Conservation (phyloP, 2,329 filamentous ascomycete genomes). For the Trichoderma koningiopsis region DNA sequence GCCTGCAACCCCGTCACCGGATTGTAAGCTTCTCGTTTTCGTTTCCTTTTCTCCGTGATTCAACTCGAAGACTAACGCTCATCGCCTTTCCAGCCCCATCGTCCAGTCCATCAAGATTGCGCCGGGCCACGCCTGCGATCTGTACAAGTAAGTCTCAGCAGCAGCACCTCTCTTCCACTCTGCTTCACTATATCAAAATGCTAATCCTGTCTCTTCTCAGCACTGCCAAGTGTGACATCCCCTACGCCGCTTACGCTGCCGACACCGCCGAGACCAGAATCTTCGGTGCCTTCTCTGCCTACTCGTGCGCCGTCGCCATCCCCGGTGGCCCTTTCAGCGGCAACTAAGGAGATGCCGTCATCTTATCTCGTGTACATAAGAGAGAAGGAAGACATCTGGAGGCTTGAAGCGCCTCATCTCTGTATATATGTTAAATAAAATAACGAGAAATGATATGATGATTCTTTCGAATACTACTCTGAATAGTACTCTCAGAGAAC, state of each 20-base stretch:
- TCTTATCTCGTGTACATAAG: background rate
- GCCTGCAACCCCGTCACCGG: background rate
- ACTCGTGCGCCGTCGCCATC: background rate
- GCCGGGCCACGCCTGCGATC: background rate
- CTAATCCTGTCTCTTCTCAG: background rate
- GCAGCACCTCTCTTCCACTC: background rate
- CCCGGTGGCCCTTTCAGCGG: background rate
- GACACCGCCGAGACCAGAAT: background rate
- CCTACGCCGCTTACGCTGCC: conserved; percentile 1
- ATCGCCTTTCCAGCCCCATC: background rate
- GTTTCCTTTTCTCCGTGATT: no score
- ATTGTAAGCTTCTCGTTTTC: background rate
- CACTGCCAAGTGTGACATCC: background rate
- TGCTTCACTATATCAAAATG: background rate
- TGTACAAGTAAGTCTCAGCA: conserved; percentile 4
- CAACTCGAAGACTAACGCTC: background rate
- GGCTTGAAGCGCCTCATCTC: background rate
- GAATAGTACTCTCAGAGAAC: background rate
- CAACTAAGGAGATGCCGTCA: background rate
- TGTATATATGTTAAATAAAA: background rate
- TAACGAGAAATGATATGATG: background rate
- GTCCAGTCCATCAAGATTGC: conserved; percentile 4
- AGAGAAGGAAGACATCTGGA: background rate
- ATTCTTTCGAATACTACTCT: background rate
- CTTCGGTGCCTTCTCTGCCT: background rate